Evolutionary conservation across 345 rosid species (phyloP).

Genomic region (Hypericum perforatum): DNA sequence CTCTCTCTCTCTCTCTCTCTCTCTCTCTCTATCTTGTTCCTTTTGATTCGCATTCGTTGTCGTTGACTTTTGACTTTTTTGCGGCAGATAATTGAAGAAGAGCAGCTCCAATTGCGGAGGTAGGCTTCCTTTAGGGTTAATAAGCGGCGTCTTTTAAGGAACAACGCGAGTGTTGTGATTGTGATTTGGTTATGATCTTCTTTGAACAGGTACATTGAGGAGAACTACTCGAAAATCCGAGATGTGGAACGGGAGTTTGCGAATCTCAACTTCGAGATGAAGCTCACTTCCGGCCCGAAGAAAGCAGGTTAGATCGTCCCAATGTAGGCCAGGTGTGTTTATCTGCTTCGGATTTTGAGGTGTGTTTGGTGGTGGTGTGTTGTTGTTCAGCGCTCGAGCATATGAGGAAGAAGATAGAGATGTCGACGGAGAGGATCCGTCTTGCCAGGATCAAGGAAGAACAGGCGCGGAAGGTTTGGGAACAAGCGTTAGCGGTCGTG

Average conservation of each 20-base stretch:
- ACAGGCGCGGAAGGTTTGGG: conserved; percentile 78
- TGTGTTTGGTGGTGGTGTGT: not conserved
- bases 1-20: conserved; percentile 6
- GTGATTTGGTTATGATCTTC: conserved; percentile 5
- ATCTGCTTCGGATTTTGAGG: too few species aligned
- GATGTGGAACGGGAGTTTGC: conserved; percentile 79
- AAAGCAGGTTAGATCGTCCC: conserved; percentile 83
- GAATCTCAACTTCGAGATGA: conserved; percentile 77
- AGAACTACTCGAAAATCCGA: conserved; percentile 71
- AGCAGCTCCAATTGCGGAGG: conserved; percentile 79
- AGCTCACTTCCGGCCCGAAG: conserved; percentile 96
- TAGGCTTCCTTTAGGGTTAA: conserved; percentile 16
- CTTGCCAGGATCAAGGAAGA: conserved; percentile 70
- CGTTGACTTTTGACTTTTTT: not conserved
- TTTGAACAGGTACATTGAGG: conserved; percentile 61
- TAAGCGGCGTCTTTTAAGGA: too few species aligned
- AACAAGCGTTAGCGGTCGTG: conserved; percentile 53
- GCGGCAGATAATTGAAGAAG: conserved; percentile 68
- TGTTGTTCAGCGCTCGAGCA: conserved; percentile 57
- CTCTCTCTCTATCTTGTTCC: conserved; percentile 5
- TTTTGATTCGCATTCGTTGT: not conserved
- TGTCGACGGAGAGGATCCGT: conserved; percentile 57
- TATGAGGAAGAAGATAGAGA: conserved; percentile 84
- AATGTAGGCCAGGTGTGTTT: too few species aligned
- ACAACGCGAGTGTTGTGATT: not conserved